Percentiles rank a stretch among this genome's conserved stretches.
These are phyloP conservation scores for Odontarrhena argentea DNA, from an alignment of 345 rosid species.

Conservation along the genomic window DNA sequence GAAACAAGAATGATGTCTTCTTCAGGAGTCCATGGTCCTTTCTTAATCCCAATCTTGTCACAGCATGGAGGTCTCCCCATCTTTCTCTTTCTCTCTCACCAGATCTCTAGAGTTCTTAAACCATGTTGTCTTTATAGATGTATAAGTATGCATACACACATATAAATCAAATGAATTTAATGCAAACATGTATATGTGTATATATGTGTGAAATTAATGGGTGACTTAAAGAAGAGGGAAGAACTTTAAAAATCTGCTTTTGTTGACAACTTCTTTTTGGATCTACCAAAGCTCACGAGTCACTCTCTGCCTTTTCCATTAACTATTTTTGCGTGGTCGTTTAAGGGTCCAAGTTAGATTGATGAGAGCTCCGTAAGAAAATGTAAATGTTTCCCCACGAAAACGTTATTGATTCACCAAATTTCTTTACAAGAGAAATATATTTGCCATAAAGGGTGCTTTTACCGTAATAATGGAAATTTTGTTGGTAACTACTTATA, in stretches of 20 bases:
- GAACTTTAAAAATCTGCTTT: slow-evolving; percentile 35
- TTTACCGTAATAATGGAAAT: slow-evolving; percentile 12
- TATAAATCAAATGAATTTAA: slow-evolving; percentile 33
- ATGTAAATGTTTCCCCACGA: slow-evolving; percentile 2
- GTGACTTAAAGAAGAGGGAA: slow-evolving; percentile 47
- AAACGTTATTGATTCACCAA: slow-evolving; percentile 21
- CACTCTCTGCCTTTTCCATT: slow-evolving; percentile 37
- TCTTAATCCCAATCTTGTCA: slow-evolving; percentile 86
- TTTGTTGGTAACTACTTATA: slow-evolving; percentile 22
- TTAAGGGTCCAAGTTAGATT: slow-evolving; percentile 18
- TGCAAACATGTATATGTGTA: slow-evolving; percentile 31
- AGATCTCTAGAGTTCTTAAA: slow-evolving; percentile 24
- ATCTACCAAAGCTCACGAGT: slow-evolving; percentile 44
- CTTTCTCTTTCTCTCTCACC: slow-evolving; percentile 35
- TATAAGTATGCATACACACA: slow-evolving; percentile 36
- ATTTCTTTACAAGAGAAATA: neutral
- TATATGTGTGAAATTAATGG: slow-evolving; percentile 39
- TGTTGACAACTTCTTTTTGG: slow-evolving; percentile 37
- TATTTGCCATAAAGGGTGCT: slow-evolving; percentile 14
- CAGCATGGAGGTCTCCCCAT: slow-evolving; percentile 99
- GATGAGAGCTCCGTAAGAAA: slow-evolving; percentile 2
- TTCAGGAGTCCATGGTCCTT: slow-evolving; percentile 99
- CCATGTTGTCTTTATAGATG: slow-evolving; percentile 37
- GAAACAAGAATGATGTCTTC: slow-evolving; percentile 92
- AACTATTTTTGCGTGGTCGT: slow-evolving; percentile 26